Percentiles rank a stretch among this genome's conserved stretches.
phyloP scores from a whole-genome alignment of 345 rosid species.

The Aquilaria malaccensis region DNA sequence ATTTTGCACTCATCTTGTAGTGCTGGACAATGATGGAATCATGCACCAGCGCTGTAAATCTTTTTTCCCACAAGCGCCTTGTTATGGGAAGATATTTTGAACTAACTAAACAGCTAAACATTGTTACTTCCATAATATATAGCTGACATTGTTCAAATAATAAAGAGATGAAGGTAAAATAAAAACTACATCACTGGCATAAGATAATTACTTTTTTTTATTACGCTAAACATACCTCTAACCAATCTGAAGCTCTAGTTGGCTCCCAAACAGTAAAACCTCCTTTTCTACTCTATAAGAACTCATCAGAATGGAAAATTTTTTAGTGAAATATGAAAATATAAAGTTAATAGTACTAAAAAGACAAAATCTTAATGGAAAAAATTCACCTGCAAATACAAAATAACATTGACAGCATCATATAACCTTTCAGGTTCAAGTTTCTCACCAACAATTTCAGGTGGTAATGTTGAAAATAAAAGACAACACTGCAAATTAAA shows the following conservation, averaged over 20 bases:
- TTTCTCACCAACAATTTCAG: slow-evolving; percentile 22
- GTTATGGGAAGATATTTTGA: no score
- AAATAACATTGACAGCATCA: slow-evolving; percentile 28
- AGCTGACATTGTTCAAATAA: no score
- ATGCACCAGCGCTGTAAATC: not conserved
- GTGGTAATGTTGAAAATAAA: slow-evolving; percentile 23
- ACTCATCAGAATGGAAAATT: not conserved
- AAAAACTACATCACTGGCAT: not conserved
- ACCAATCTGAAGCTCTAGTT: slow-evolving; percentile 11
- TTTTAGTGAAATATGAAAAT: no score
- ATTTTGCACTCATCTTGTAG: no score
- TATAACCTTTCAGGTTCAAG: slow-evolving; percentile 19
- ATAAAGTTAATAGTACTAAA: not conserved
- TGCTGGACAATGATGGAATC: no score
- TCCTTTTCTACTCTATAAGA: slow-evolving; percentile 29
- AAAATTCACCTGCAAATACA: slow-evolving; percentile 29
- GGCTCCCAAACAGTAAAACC: slow-evolving; percentile 39
- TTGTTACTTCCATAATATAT: no score
- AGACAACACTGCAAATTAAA: slow-evolving; percentile 23
- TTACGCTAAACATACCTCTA: slow-evolving; percentile 21
- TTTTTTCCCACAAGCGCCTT: no score
- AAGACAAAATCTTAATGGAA: not conserved
- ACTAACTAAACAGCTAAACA: no score
- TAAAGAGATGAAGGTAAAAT: no score
- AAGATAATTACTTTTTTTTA: no score